These are phyloP conservation scores for Rusavskia elegans DNA, from an alignment of 495 filamentous ascomycete species.

Conservation along the genomic window DNA sequence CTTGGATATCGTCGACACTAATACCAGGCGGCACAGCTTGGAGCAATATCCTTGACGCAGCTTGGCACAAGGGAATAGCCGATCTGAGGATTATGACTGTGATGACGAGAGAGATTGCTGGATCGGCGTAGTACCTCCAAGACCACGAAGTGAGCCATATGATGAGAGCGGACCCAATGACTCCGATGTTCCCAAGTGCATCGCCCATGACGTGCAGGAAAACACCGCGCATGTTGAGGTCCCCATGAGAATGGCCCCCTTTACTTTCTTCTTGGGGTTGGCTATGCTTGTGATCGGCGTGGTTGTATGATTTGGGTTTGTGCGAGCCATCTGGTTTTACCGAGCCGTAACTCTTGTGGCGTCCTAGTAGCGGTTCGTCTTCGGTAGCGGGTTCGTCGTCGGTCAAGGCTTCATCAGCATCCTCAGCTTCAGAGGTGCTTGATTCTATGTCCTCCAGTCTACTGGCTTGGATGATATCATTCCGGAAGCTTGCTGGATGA, in stretches of 20 bases:
- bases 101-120: constrained; percentile 87
- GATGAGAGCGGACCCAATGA: constrained; percentile 80
- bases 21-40: constrained; percentile 84
- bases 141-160: constrained; percentile 71
- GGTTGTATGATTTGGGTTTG: constrained; percentile 12
- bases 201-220: constrained; percentile 94
- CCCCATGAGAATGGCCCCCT: constrained; percentile 58
- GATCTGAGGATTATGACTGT: constrained; percentile 86
- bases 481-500: constrained; percentile 78
- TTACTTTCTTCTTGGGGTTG: constrained; percentile 49
- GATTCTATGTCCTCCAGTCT: constrained; percentile 37
- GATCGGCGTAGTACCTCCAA: constrained; percentile 71
- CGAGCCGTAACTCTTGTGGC: constrained; percentile 11
- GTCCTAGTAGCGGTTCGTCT: constrained; percentile 26
- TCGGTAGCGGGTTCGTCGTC: constrained; percentile 30
- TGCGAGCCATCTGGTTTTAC: neutral
- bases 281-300: constrained; percentile 62
- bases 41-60: constrained; percentile 82
- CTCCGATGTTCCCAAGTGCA: constrained; percentile 90
- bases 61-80: constrained; percentile 81
- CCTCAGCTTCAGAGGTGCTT: constrained; percentile 19
- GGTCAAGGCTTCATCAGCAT: constrained; percentile 28
- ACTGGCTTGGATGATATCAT: constrained; percentile 75
- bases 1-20: constrained; percentile 75
- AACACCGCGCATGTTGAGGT: constrained; percentile 97